These are phyloP conservation scores for Eimeria tenella DNA, from an alignment of 169 alveolate species.

Conservation along the genomic window DNA sequence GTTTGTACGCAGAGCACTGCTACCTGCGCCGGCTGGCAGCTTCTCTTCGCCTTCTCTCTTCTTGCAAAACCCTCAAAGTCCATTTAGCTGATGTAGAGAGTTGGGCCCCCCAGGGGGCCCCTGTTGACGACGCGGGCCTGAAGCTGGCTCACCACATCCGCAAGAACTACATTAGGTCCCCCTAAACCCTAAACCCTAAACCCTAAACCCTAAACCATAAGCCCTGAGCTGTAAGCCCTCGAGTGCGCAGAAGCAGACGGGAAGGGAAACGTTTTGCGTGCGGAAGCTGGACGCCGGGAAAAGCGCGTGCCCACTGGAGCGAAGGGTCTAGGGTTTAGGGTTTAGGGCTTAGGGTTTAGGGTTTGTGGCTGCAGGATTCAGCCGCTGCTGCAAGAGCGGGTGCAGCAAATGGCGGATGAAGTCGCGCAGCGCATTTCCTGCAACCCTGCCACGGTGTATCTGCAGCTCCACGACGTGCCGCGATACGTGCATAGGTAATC, in stretches of 20 bases:
- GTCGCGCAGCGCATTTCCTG: slow-evolving; percentile 45
- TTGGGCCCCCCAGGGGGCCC: slow-evolving; percentile 76
- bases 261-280: neutral
- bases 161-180: slow-evolving; percentile 56
- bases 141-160: slow-evolving; percentile 72
- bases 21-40: slow-evolving; percentile 70
- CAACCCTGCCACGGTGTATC: slow-evolving; percentile 39
- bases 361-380: slow-evolving; percentile 29
- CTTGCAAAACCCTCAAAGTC: slow-evolving; percentile 8
- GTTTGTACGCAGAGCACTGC: slow-evolving; percentile 25
- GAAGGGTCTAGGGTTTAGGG: slow-evolving; percentile 30
- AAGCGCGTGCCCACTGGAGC: neutral
- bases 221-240: neutral
- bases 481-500: slow-evolving; percentile 12
- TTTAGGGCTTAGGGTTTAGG: slow-evolving; percentile 47
- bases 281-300: neutral
- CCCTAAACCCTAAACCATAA: neutral
- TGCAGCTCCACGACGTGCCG: slow-evolving; percentile 44
- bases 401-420: slow-evolving; percentile 45
- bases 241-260: neutral
- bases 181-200: slow-evolving; percentile 53
- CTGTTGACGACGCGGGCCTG: slow-evolving; percentile 77
- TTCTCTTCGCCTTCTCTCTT: neutral
- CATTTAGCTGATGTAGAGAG: slow-evolving; percentile 23
- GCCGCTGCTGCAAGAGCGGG: slow-evolving; percentile 67